phyloP scores from a whole-genome alignment of 371 early-diverging fungal genomes.

The Lichtheimia ramosa region DNA sequence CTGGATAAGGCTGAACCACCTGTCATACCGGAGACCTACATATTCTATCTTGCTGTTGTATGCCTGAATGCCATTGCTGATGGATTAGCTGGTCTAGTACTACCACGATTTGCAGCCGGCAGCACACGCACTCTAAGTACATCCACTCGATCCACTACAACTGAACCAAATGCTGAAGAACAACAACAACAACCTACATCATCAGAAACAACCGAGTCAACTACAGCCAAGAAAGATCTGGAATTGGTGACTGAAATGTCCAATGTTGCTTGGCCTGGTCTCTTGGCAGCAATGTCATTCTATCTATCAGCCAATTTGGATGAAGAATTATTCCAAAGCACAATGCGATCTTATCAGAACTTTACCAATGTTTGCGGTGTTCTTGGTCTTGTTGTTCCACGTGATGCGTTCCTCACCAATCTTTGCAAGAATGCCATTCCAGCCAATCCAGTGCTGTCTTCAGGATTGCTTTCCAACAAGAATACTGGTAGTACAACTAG shows the following conservation, averaged over 20 bases:
- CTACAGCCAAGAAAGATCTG: constrained; percentile 52
- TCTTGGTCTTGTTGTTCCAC: constrained; percentile 71
- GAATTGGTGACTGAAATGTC: constrained; percentile 78
- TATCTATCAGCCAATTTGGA: constrained; percentile 79
- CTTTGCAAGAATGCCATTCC: constrained; percentile 82
- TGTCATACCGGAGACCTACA: constrained; percentile 81
- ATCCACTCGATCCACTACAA: constrained; percentile 8
- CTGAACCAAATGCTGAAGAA: neutral
- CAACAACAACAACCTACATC: neutral
- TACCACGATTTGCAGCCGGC: constrained; percentile 60
- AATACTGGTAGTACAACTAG: constrained; percentile 26
- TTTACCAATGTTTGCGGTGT: constrained; percentile 87
- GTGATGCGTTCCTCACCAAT: constrained; percentile 85
- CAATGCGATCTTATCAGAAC: constrained; percentile 72
- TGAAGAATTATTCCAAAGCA: constrained; percentile 78
- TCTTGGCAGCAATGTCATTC: constrained; percentile 80
- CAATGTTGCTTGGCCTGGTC: constrained; percentile 78
- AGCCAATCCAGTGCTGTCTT: constrained; percentile 47
- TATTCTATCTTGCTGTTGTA: constrained; percentile 74
- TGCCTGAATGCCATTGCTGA: constrained; percentile 74
- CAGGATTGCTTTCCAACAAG: constrained; percentile 27
- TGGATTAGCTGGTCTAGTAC: constrained; percentile 64
- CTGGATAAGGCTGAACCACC: constrained; percentile 94
- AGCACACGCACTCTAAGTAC: constrained; percentile 15
- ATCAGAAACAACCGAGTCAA: neutral